These are phyloP conservation scores for Colletotrichum tropicale DNA, from an alignment of 2,329 filamentous ascomycete species.

Conservation along the genomic window DNA sequence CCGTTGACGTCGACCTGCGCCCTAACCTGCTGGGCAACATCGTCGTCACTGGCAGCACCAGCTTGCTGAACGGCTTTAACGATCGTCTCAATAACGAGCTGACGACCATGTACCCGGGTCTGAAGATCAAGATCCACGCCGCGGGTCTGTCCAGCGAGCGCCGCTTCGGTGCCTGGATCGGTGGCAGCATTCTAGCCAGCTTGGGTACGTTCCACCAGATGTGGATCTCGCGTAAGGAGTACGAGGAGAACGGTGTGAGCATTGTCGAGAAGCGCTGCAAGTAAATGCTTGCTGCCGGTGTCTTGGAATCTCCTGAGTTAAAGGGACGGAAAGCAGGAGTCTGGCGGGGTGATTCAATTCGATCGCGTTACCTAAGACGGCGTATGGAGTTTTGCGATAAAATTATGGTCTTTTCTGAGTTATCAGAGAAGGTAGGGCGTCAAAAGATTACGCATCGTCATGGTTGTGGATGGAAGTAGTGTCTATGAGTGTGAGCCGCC, in stretches of 20 bases:
- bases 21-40: constrained; percentile 86
- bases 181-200: constrained; percentile 93
- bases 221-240: constrained; percentile 98
- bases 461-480: not conserved
- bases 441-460: not conserved
- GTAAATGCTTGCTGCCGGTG: constrained; percentile 43
- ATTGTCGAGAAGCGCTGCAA: constrained; percentile 98
- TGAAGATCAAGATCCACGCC: constrained; percentile 87
- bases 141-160: constrained; percentile 86
- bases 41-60: constrained; percentile 89
- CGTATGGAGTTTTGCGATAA: constrained; percentile 19
- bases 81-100: constrained; percentile 90
- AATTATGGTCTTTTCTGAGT: not conserved
- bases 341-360: constrained; percentile 1
- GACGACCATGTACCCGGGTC: constrained; percentile 79
- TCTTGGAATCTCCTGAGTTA: not conserved
- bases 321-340: constrained; percentile 12
- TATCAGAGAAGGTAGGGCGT: not conserved
- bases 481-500: not conserved
- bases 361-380: constrained; percentile 2
- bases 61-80: constrained; percentile 87
- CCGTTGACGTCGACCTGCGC: constrained; percentile 88
- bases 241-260: constrained; percentile 88
- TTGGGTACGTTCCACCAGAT: constrained; percentile 98
- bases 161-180: constrained; percentile 93